Percentiles rank a stretch among this genome's conserved stretches.
These are phyloP conservation scores for Marsdenia floribunda DNA, from an alignment of 257 asterid genomes.

Conservation along the genomic window DNA sequence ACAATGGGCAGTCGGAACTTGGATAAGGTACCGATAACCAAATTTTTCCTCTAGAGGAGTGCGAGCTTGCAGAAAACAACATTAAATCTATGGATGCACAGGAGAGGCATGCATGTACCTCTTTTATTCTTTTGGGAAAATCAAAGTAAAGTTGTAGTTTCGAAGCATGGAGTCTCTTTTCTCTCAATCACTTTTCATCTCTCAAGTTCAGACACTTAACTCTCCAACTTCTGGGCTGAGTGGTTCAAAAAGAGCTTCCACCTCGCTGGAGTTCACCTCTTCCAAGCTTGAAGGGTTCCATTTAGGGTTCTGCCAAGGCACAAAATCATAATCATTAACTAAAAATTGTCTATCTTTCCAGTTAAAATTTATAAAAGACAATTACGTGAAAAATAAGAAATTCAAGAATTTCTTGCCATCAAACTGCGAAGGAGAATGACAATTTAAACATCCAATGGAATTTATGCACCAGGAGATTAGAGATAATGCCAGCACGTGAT, in stretches of 20 bases:
- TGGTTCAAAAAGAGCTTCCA: constrained; percentile 74
- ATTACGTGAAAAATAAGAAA: neutral
- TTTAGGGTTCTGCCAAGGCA: constrained; percentile 64
- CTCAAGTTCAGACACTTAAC: constrained; percentile 31
- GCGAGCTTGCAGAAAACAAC: neutral
- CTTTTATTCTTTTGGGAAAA: neutral
- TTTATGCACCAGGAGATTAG: neutral
- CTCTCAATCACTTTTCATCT: constrained; percentile 20
- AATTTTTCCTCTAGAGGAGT: neutral
- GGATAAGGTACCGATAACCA: neutral
- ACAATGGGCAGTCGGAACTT: neutral
- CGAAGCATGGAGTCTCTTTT: neutral
- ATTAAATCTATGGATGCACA: neutral
- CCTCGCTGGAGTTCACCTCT: constrained; percentile 52
- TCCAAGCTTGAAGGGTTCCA: constrained; percentile 83
- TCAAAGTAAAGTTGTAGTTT: neutral
- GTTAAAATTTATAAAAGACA: neutral
- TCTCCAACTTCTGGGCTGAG: constrained; percentile 52
- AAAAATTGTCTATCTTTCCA: neutral
- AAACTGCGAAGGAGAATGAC: neutral
- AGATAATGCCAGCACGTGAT: neutral
- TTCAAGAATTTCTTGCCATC: neutral
- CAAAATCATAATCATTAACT: neutral
- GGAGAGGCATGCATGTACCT: neutral
- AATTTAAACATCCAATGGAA: neutral